Conservation (phyloP, 2,329 filamentous ascomycete genomes). For the Zasmidium cellare region DNA sequence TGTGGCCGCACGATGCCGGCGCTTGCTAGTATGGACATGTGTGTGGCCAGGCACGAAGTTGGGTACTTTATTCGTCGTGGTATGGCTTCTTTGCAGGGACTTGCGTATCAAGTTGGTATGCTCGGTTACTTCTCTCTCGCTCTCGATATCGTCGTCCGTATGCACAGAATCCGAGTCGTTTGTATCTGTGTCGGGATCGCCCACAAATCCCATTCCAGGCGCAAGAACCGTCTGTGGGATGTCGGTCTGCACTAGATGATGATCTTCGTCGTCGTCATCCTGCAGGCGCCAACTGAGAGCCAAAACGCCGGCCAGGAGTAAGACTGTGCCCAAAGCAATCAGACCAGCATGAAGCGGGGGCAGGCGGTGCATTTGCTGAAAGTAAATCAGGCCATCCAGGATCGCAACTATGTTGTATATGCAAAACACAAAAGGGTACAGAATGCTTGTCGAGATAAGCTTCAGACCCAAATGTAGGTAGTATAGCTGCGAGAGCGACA, state of each 20-base stretch:
- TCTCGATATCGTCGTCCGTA: conserved; percentile 23
- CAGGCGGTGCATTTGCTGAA: conserved; percentile 81
- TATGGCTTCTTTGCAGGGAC: conserved; percentile 16
- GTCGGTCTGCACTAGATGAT: conserved; percentile 35
- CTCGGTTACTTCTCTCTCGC: conserved; percentile 21
- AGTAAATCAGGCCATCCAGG: conserved; percentile 94
- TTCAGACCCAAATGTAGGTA: conserved; percentile 93
- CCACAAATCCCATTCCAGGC: conserved; percentile 69
- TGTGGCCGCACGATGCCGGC: conserved; percentile 33
- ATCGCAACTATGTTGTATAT: conserved; percentile 99
- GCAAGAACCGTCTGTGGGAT: conserved; percentile 67
- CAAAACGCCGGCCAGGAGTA: conserved; percentile 83
- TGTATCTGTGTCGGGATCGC: conserved; percentile 30
- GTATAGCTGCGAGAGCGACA: conserved; percentile 89
- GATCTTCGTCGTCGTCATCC: conserved; percentile 62
- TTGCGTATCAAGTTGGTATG: conserved; percentile 24
- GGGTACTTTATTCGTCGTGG: conserved; percentile 13
- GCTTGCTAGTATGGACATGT: conserved; percentile 19
- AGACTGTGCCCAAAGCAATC: conserved; percentile 81
- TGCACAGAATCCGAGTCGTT: conserved; percentile 26
- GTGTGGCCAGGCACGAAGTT: conserved; percentile 9
- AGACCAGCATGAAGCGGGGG: conserved; percentile 73
- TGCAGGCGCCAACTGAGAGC: conserved; percentile 92
- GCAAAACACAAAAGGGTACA: conserved; percentile 97
- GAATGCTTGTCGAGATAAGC: conserved; percentile 88